phyloP scores from a whole-genome alignment of 192 early-diverging fungal genomes.

The Piromyces sp. region DNA sequence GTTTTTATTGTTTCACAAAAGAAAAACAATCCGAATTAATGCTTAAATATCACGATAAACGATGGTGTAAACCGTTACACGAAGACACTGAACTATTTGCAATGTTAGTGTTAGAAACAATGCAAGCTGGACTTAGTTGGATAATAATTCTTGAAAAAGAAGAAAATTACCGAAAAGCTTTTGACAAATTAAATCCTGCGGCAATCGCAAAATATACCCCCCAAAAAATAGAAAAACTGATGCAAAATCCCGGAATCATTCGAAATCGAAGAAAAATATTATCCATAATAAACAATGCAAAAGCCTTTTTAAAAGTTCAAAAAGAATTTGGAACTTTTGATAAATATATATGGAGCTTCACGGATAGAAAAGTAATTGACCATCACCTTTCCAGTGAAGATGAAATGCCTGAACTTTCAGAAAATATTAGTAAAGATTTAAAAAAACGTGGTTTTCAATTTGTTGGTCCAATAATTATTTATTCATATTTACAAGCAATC shows the following conservation, averaged over 20 bases:
- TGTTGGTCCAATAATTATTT: conserved; percentile 6
- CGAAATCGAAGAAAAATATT: conserved; percentile 5
- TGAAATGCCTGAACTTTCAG: not conserved
- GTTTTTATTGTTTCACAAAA: not conserved
- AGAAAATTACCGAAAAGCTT: conserved; percentile 1
- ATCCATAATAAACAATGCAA: conserved; percentile 2
- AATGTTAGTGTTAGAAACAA: conserved; percentile 1
- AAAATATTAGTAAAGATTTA: conserved; percentile 7
- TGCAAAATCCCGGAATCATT: conserved; percentile 4
- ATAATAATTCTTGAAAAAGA: conserved; percentile 3
- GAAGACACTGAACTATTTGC: conserved; percentile 5
- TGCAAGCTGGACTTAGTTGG: conserved; percentile 9
- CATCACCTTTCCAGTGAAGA: not conserved
- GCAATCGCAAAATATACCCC: not conserved
- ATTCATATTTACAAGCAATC: conserved; percentile 9
- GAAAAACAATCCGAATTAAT: not conserved
- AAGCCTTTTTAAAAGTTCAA: conserved; percentile 6
- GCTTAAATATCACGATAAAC: conserved; percentile 2
- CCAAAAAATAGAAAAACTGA: not conserved
- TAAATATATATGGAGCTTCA: conserved; percentile 7
- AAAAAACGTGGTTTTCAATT: conserved; percentile 6
- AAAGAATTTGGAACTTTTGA: conserved; percentile 9
- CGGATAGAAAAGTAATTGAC: not conserved
- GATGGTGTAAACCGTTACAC: conserved; percentile 1
- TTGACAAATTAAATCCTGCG: conserved; percentile 5